These are phyloP conservation scores for Sporothrix pallida DNA, from an alignment of 2,329 filamentous ascomycete species.

Conservation along the genomic window DNA sequence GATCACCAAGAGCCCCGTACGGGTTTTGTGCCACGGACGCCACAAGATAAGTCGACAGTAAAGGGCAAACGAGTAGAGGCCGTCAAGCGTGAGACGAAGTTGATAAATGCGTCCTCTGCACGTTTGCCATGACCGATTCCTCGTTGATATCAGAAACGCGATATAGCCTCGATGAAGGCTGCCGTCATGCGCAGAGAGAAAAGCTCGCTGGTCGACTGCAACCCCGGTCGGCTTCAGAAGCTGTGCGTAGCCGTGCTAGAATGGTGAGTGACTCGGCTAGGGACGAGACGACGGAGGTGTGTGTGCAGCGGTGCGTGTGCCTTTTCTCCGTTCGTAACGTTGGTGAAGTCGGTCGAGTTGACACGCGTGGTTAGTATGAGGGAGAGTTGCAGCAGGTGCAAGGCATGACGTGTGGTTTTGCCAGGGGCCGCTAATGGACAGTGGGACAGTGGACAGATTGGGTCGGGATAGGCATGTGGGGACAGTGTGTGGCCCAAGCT, in stretches of 20 bases:
- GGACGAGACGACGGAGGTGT: not conserved
- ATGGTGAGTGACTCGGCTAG: not conserved
- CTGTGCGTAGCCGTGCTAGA: constrained; percentile 12
- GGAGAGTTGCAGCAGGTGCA: not conserved
- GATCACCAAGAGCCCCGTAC: not conserved
- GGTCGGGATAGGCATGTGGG: constrained; percentile 6
- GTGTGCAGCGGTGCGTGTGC: constrained; percentile 3
- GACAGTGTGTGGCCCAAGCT: constrained; percentile 18
- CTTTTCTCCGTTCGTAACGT: not conserved
- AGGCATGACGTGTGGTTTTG: constrained; percentile 25
- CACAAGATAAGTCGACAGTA: not conserved
- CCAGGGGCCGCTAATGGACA: not conserved
- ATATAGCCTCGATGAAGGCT: constrained; percentile 19
- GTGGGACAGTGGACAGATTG: constrained; percentile 9
- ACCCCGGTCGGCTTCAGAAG: constrained; percentile 20
- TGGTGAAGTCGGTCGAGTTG: not conserved
- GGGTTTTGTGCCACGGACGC: not conserved
- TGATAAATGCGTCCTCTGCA: not conserved
- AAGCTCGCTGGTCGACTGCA: not conserved
- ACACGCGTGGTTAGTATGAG: not conserved
- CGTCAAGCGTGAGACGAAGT: not conserved
- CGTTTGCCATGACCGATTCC: not conserved
- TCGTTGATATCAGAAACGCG: not conserved
- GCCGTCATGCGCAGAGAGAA: constrained; percentile 8
- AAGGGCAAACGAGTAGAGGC: not conserved